These are phyloP conservation scores for Priceomyces melissophilus DNA, from an alignment of 805 yeast species.

Conservation along the genomic window DNA sequence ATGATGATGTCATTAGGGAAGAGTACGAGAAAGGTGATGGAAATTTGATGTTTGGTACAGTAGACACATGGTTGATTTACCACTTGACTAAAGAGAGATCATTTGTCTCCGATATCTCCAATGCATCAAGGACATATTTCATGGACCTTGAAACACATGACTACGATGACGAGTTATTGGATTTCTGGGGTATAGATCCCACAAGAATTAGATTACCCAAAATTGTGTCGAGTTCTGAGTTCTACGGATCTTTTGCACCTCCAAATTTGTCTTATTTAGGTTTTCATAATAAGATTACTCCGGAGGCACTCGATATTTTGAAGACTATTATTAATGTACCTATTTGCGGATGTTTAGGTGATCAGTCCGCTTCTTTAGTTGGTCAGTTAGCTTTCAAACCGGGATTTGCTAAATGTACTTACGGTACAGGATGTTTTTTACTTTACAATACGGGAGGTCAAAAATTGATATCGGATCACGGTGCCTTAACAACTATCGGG, in stretches of 20 bases:
- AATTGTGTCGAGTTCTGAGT: constrained; percentile 73
- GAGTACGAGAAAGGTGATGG: constrained; percentile 71
- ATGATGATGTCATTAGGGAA: constrained; percentile 60
- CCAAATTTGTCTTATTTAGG: constrained; percentile 56
- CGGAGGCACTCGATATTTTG: constrained; percentile 49
- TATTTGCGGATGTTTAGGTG: constrained; percentile 88
- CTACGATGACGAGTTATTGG: constrained; percentile 72
- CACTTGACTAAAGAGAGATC: constrained; percentile 69
- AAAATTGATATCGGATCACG: constrained; percentile 70
- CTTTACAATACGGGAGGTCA: constrained; percentile 80
- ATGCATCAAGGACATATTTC: constrained; percentile 88
- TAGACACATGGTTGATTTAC: constrained; percentile 91
- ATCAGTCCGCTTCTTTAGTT: constrained; percentile 89
- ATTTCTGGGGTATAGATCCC: constrained; percentile 77
- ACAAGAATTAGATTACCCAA: constrained; percentile 65
- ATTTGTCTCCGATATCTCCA: constrained; percentile 82
- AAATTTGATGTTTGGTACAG: constrained; percentile 84
- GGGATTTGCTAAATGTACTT: constrained; percentile 92
- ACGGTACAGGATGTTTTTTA: constrained; percentile 93
- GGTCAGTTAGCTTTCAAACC: constrained; percentile 84
- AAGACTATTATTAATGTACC: constrained; percentile 59
- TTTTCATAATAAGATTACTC: constrained; percentile 48
- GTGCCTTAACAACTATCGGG: constrained; percentile 85
- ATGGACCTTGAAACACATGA: constrained; percentile 75
- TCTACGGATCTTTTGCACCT: constrained; percentile 66